A percentile compares a stretch with the other conserved stretches of the same genome.
Conservation (phyloP, 2,329 filamentous ascomycete genomes). For the Drechslerella coelobrocha region DNA sequence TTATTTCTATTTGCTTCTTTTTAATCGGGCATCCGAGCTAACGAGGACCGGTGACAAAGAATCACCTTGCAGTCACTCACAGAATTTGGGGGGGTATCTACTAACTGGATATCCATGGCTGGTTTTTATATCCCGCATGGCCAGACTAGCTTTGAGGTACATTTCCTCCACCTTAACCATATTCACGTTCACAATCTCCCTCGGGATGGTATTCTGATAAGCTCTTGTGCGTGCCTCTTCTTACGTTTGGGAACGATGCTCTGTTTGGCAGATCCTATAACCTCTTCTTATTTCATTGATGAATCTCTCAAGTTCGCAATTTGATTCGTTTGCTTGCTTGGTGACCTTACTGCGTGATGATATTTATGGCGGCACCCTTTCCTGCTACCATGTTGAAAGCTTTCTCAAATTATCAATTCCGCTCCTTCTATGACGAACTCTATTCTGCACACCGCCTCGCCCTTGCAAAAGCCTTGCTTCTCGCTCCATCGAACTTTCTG, state of each 20-base stretch:
- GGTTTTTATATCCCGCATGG: not conserved
- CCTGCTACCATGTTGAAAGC: not conserved
- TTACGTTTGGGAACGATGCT: too few species aligned
- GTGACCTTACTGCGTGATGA: constrained; percentile 10
- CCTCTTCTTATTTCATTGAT: not conserved
- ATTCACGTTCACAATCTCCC: constrained; percentile 7
- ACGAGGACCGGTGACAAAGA: constrained; percentile 49
- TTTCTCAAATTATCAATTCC: not conserved
- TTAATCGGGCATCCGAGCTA: constrained; percentile 36
- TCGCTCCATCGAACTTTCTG: too few species aligned
- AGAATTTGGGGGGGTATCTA: not conserved
- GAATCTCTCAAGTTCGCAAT: not conserved
- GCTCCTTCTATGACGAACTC: too few species aligned
- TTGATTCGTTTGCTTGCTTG: constrained; percentile 6
- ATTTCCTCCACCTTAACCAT: constrained; percentile 18
- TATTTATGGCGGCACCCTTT: constrained; percentile 14
- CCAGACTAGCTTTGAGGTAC: constrained; percentile 17
- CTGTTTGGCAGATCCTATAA: not conserved
- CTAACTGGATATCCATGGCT: not conserved
- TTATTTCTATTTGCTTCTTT: constrained; percentile 15
- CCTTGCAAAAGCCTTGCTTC: constrained; percentile 35
- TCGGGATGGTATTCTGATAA: constrained; percentile 39
- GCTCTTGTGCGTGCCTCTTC: constrained; percentile 13
- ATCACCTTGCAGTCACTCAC: constrained; percentile 37
- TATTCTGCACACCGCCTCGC: too few species aligned